A percentile compares a stretch with the other conserved stretches of the same genome.
phyloP scores from a whole-genome alignment of 257 asterid species.

The Fraxinus americana region DNA sequence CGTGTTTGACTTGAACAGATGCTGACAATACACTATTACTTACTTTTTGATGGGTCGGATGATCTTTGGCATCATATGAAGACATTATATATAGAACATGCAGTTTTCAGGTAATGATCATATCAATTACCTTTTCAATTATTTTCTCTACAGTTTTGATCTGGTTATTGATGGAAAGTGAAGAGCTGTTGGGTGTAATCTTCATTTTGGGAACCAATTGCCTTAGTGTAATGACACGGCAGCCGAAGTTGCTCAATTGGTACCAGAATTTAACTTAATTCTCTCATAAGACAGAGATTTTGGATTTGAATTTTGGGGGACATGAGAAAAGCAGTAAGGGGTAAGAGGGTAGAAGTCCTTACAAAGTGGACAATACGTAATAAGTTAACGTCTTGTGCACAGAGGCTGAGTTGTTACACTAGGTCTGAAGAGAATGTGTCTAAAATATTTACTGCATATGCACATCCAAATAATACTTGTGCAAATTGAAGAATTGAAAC shows the following conservation, averaged over 20 bases:
- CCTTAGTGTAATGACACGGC: neutral
- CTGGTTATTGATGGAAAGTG: conserved; percentile 3
- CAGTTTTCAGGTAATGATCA: conserved; percentile 69
- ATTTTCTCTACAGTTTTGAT: neutral
- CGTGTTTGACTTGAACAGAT: conserved; percentile 47
- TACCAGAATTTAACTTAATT: too few relatives aligned
- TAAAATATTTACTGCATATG: neutral
- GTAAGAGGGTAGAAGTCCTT: too few relatives aligned
- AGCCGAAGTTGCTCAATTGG: too few relatives aligned
- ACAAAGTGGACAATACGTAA: too few relatives aligned
- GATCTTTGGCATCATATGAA: conserved; percentile 89
- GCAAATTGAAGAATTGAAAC: neutral
- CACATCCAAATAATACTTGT: neutral
- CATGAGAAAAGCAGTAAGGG: too few relatives aligned
- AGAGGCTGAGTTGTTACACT: too few relatives aligned
- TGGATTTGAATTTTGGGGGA: too few relatives aligned
- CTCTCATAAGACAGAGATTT: too few relatives aligned
- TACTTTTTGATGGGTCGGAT: conserved; percentile 84
- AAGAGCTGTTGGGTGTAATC: neutral
- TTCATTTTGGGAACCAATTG: neutral
- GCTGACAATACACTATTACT: conserved; percentile 93
- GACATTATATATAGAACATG: conserved; percentile 51
- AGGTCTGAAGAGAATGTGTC: neutral
- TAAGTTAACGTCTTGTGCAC: too few relatives aligned
- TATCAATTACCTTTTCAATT: neutral